Evolutionary conservation across 139 green algal genomes (phyloP), one percentile per base, ranked within the genome.

Genomic region (Chlamydomonas applanata): DNA sequence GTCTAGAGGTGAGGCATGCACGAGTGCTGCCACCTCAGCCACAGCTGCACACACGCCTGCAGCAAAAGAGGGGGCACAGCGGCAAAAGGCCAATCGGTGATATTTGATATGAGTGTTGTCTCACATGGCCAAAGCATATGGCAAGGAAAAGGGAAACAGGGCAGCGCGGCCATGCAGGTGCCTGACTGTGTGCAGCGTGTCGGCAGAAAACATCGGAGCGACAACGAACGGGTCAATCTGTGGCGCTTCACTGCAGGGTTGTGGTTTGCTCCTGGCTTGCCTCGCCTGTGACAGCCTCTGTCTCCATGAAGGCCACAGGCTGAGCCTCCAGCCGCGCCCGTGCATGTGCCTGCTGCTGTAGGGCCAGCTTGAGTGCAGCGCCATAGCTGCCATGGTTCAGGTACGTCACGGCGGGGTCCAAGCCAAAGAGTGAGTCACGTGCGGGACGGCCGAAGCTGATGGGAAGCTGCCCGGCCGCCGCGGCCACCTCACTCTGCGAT

Each of bases 381-480:
- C 88, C 88, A 61, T 91, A 92, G 69, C 62, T 82, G 75, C 87
- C 88, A 53, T 92, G 88, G 74, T 92, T 92, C 0, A 92, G 74
- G 76, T 92, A 89, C 1, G 64, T 59, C 20, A 76, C 67, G 0
- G 24, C 34, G 0, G 75, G 49, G 30, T 87, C 83, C 49, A 92
- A 67, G 5, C 44, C 45, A 57, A 89, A 92, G 20, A 92, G 77
- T 46, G 76, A 2, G 1, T 75, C n/a, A 20, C 66, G 61, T 35
- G 59, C 59, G 17, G 16, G 27, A 3, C 11, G 24, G 59, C 59
- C 59, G 16, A 66, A 66, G 7, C 11, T 7, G 40, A 49, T 11
- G 40, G 40, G 7, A 7, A 49, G 40, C 7, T 11, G 7, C 7
- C 40, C 40, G 40, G 7, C 40, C 11, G 40, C 40, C 40, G 40